Percentiles rank a stretch among this genome's conserved stretches.
phyloP scores from a whole-genome alignment of 108 stramenopile genomes.

The Pinguiococcus pyrenoidosus region DNA sequence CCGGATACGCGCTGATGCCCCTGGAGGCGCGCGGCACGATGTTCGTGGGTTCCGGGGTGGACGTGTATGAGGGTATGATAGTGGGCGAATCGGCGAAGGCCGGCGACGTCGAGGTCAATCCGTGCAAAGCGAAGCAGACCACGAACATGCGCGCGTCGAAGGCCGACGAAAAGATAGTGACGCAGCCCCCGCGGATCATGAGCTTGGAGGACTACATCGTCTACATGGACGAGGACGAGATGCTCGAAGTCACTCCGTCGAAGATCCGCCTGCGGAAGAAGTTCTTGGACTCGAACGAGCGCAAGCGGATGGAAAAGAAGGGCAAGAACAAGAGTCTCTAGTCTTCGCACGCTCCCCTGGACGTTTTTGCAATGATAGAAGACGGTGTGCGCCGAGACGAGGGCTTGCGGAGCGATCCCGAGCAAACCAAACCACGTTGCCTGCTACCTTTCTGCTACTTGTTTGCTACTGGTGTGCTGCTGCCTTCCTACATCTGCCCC shows the following conservation, averaged over 20 bases:
- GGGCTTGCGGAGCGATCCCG: too few species aligned
- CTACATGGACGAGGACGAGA: constrained; percentile 82
- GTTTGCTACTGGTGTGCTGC: too few species aligned
- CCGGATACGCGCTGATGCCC: constrained; percentile 74
- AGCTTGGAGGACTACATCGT: constrained; percentile 84
- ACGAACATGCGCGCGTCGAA: constrained; percentile 91
- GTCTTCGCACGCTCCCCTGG: too few species aligned
- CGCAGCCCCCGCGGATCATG: constrained; percentile 70
- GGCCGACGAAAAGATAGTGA: constrained; percentile 76
- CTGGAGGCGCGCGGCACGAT: constrained; percentile 85
- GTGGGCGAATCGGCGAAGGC: constrained; percentile 87
- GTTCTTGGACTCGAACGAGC: constrained; percentile 9
- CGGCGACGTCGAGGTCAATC: constrained; percentile 89
- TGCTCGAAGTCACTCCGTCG: constrained; percentile 83
- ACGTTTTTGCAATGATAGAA: too few species aligned
- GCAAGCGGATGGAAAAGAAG: constrained; percentile 4
- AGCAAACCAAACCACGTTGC: too few species aligned
- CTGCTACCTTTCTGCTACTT: too few species aligned
- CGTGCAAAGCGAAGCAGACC: constrained; percentile 82
- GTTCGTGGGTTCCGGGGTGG: constrained; percentile 47
- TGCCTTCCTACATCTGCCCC: too few species aligned
- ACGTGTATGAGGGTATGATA: constrained; percentile 92
- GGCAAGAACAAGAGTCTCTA: constrained; percentile 9
- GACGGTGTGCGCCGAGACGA: too few species aligned
- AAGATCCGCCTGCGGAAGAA: constrained; percentile 83